Percentiles rank a stretch among this genome's conserved stretches.
Conservation (phyloP, 2,329 filamentous ascomycete genomes). For the Nigrospora sphaerica region DNA sequence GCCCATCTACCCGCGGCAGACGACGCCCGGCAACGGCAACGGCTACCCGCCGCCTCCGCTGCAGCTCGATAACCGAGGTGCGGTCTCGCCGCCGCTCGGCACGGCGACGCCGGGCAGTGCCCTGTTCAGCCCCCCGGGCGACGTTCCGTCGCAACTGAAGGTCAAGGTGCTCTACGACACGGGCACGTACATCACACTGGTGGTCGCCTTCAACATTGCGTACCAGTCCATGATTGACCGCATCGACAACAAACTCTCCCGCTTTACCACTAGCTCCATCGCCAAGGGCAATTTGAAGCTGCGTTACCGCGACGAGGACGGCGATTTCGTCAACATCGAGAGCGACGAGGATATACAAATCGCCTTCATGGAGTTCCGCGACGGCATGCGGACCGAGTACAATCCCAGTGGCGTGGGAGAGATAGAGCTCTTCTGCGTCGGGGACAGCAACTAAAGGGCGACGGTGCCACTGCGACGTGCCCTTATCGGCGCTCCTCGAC, state of each 20-base stretch:
- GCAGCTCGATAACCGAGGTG: constrained; percentile 30
- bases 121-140: constrained; percentile 40
- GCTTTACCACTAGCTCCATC: constrained; percentile 79
- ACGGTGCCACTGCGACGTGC: no score
- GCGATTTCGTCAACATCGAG: constrained; percentile 87
- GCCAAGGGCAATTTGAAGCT: constrained; percentile 76
- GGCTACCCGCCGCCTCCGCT: constrained; percentile 24
- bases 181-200: constrained; percentile 87
- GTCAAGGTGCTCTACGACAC: constrained; percentile 87
- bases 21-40: constrained; percentile 30
- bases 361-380: constrained; percentile 90
- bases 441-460: constrained; percentile 28
- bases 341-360: constrained; percentile 95
- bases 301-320: constrained; percentile 86
- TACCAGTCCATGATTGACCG: constrained; percentile 91
- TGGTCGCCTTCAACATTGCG: constrained; percentile 90
- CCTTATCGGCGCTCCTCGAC: no score
- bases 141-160: constrained; percentile 71
- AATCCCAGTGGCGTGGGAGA: constrained; percentile 68
- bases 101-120: constrained; percentile 24
- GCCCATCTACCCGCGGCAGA: constrained; percentile 43
- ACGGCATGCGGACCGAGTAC: constrained; percentile 51
- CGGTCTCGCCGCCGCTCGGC: constrained; percentile 39
- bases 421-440: constrained; percentile 78
- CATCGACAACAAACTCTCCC: constrained; percentile 89